Conservation (phyloP, 139 green algal species). For the Klebsormidium nitens region DNA sequence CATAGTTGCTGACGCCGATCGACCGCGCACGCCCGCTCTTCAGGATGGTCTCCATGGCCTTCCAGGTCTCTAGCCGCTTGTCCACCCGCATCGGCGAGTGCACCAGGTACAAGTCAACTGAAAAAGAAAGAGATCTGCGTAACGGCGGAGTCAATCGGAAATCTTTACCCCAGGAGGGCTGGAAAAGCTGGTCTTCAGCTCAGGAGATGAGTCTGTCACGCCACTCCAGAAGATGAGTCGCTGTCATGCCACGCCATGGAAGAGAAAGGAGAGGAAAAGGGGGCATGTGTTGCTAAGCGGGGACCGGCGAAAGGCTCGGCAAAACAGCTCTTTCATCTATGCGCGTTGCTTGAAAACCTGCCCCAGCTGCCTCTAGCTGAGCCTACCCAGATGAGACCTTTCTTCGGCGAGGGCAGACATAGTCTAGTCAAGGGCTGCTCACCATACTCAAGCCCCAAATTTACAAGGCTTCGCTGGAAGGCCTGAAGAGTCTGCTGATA, state of each 20-base stretch:
- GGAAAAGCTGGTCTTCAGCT: background rate
- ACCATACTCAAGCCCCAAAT: too few relatives aligned
- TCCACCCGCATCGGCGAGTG: conserved; percentile 33
- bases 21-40: conserved; percentile 39
- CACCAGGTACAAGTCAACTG: conserved; percentile 32
- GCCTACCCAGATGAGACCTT: too few relatives aligned
- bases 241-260: too few relatives aligned
- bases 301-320: background rate
- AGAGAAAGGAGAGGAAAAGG: background rate
- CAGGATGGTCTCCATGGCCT: conserved; percentile 25
- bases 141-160: too few relatives aligned
- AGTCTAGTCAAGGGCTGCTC: background rate
- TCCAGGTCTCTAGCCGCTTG: conserved; percentile 20
- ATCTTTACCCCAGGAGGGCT: too few relatives aligned
- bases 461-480: too few relatives aligned
- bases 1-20: conserved; percentile 68
- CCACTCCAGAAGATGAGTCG: background rate
- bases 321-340: too few relatives aligned
- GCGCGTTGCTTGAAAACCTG: too few relatives aligned
- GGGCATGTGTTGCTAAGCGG: background rate
- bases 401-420: too few relatives aligned
- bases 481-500: too few relatives aligned
- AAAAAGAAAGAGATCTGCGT: too few relatives aligned
- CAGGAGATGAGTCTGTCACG: background rate
- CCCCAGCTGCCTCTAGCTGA: too few relatives aligned